phyloP scores from a whole-genome alignment of 805 yeast genomes.

The Ogataea sp. region DNA sequence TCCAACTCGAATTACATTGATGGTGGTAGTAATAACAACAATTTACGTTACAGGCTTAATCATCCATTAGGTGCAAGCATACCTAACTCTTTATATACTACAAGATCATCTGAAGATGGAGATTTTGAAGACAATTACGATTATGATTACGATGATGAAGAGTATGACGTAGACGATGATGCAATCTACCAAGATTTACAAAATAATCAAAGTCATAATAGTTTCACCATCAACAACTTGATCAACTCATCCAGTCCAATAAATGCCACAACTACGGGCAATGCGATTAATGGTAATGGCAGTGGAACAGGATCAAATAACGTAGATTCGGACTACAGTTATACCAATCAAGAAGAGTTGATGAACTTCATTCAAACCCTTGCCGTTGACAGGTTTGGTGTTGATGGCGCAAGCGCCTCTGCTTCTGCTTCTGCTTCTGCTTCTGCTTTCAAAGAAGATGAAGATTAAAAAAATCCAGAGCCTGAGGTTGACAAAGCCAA shows the following conservation, averaged over 20 bases:
- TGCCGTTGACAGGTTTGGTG: constrained; percentile 6
- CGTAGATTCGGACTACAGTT: constrained; percentile 9
- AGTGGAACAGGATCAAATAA: not conserved
- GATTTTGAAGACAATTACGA: not conserved
- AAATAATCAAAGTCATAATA: not conserved
- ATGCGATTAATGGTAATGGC: too few relatives aligned
- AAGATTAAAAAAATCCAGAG: too few relatives aligned
- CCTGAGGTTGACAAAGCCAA: too few relatives aligned
- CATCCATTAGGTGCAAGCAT: constrained; percentile 1
- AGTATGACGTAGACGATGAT: constrained; percentile 10
- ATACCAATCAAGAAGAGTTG: constrained; percentile 20
- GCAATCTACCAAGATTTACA: not conserved
- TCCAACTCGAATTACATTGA: not conserved
- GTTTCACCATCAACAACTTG: not conserved
- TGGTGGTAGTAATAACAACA: too few relatives aligned
- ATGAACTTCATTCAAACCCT: constrained; percentile 18
- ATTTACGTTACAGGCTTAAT: not conserved
- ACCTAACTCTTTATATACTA: constrained; percentile 8
- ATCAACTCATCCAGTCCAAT: not conserved
- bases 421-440: too few relatives aligned
- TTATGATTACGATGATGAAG: not conserved
- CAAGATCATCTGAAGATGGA: constrained; percentile 2
- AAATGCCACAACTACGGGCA: not conserved
- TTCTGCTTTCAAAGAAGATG: too few relatives aligned
- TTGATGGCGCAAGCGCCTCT: not conserved